Evolutionary conservation across 768 basidiomycete species (phyloP).

Genomic region (Amyloporia xantha): DNA sequence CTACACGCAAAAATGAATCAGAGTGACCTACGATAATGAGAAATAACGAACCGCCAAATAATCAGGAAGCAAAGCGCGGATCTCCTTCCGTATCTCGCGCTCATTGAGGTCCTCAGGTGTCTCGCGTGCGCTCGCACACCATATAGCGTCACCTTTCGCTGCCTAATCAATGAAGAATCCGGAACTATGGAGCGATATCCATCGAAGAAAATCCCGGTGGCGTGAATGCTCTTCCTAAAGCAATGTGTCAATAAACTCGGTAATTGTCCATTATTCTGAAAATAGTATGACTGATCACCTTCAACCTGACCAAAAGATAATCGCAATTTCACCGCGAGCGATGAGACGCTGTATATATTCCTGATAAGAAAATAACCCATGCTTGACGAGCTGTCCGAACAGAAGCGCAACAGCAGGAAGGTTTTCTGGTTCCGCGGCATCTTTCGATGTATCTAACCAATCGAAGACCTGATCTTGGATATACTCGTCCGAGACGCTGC

Average conservation of each 20-base stretch:
- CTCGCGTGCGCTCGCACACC: conserved; percentile 60
- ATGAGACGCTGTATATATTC: conserved; percentile 76
- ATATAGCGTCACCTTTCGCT: conserved; percentile 64
- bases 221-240: conserved; percentile 44
- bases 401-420: conserved; percentile 57
- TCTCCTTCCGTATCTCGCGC: conserved; percentile 63
- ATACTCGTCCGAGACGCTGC: conserved; percentile 51
- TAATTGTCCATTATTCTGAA: background rate
- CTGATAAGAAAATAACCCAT: conserved; percentile 67
- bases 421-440: conserved; percentile 50
- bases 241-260: no score
- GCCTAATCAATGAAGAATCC: conserved; percentile 55
- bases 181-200: conserved; percentile 62
- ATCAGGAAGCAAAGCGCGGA: conserved; percentile 56
- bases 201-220: conserved; percentile 62
- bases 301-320: conserved; percentile 50
- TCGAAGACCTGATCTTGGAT: conserved; percentile 75
- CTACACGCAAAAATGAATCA: conserved; percentile 8
- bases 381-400: conserved; percentile 65
- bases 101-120: conserved; percentile 68
- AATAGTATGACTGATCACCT: conserved; percentile 9
- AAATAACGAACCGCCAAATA: conserved; percentile 51
- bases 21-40: no score
- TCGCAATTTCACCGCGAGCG: conserved; percentile 65
- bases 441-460: conserved; percentile 68